These are phyloP conservation scores for Ceratocystis diversiconidia DNA, from an alignment of 2,329 filamentous ascomycete genomes.

Conservation along the genomic window DNA sequence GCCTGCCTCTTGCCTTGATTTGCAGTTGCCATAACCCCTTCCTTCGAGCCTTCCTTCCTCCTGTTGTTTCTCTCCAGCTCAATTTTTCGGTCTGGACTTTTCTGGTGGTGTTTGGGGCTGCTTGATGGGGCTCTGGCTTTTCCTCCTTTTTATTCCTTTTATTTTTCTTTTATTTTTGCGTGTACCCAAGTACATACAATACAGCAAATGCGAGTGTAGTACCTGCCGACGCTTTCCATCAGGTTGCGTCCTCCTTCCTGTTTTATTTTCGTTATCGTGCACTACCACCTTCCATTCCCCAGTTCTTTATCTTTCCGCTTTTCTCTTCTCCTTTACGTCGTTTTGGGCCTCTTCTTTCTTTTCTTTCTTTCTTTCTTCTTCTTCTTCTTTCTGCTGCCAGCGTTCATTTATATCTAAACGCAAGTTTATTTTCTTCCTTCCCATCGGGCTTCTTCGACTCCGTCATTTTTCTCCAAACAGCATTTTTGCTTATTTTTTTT, in stretches of 20 bases:
- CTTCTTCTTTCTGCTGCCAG: background rate
- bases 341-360: background rate
- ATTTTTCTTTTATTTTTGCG: background rate
- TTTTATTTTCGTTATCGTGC: background rate
- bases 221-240: background rate
- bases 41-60: background rate
- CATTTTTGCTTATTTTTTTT: background rate
- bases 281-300: background rate
- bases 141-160: constrained; percentile 3
- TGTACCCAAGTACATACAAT: background rate
- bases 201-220: background rate
- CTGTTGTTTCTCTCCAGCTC: background rate
- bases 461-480: background rate
- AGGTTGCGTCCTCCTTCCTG: background rate
- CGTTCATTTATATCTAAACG: background rate
- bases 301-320: background rate
- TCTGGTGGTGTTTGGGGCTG: background rate
- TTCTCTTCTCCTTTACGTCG: background rate
- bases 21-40: background rate
- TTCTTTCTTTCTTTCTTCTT: background rate
- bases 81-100: background rate
- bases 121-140: too few relatives aligned
- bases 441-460: background rate
- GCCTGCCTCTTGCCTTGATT: background rate
- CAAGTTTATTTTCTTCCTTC: background rate